Evolutionary conservation across 805 yeast genomes (phyloP), one percentile per base, ranked within the genome.

Genomic region (Zygosaccharomyces rouxii): DNA sequence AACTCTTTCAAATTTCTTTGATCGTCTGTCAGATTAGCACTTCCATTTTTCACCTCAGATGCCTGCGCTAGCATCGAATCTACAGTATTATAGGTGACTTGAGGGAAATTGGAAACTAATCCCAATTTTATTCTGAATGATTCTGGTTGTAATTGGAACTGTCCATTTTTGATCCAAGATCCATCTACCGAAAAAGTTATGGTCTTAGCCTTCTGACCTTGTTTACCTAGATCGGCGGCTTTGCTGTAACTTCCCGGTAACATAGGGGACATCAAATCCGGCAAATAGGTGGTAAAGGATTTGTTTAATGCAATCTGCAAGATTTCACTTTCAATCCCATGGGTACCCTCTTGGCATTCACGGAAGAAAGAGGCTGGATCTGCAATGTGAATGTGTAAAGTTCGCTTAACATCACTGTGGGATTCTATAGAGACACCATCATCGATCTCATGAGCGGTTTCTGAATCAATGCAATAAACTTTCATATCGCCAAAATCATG

Each of bases 381-480:
- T 1, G 98, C 97, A 53, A 92, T 79, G 63, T 86, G 96, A 1
- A 89, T 74, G 26, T 83, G 77, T 4, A 90, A 55, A 7, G 71
- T 68, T 55, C 69, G 78, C 11, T 59, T 59, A 2, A 65, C 62
- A 0, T 63, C 55, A 0, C 59, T 56, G 3, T 54, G 58, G 3
- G 51, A 53, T 38, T 70, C 71, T 16, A 92, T 71, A 1, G 96
- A 80, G 23, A 92, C 74, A 41, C 97, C 99, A 67, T 92, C 99
- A 66, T 92, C 99, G 50, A 94, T 85, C 65, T 94, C 98, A 55
- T 84, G 84, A 0, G 98, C 96, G 37, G 74, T 75, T 3, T 72
- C 78, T 2, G 84, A 75, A 67, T 94, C 99, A 50, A 92, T 88
- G 67, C 97, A 89, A 63, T 81, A 92, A 1, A 89, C 81, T 0